These are phyloP conservation scores for Rhodocollybia butyracea DNA, from an alignment of 768 basidiomycete species.

Conservation along the genomic window DNA sequence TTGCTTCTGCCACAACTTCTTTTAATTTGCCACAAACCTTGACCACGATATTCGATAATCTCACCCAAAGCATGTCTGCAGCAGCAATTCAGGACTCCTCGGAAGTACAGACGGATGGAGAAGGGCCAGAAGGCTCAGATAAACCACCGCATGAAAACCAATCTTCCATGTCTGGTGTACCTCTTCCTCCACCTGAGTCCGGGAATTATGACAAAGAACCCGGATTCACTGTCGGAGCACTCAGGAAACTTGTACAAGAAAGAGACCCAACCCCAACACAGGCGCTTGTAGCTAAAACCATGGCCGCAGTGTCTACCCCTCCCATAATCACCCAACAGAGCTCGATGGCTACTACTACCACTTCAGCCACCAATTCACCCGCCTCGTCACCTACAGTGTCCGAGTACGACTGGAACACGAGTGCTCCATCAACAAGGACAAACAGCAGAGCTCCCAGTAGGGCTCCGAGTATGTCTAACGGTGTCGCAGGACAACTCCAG, in stretches of 20 bases:
- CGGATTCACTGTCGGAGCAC: constrained; percentile 23
- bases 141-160: constrained; percentile 32
- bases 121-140: constrained; percentile 40
- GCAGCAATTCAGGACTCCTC: constrained; percentile 3
- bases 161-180: constrained; percentile 15
- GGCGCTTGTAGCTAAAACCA: not conserved
- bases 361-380: not conserved
- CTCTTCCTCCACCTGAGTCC: constrained; percentile 31
- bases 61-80: not conserved
- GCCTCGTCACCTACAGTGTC: constrained; percentile 36
- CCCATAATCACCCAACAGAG: not conserved
- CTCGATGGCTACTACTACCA: not conserved
- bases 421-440: constrained; percentile 44
- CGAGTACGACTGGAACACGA: constrained; percentile 41
- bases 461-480: constrained; percentile 25
- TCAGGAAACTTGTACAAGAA: constrained; percentile 20
- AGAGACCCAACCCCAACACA: not conserved
- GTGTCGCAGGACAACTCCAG: constrained; percentile 31
- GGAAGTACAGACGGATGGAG: constrained; percentile 35
- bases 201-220: constrained; percentile 28
- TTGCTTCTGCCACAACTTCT: not conserved
- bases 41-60: not conserved
- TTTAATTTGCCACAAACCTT: not conserved
- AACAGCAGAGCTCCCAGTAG: constrained; percentile 43
- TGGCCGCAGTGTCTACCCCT: not conserved